These are phyloP conservation scores for Pseudohalonectria lignicola DNA, from an alignment of 2,329 filamentous ascomycete genomes.

Conservation along the genomic window DNA sequence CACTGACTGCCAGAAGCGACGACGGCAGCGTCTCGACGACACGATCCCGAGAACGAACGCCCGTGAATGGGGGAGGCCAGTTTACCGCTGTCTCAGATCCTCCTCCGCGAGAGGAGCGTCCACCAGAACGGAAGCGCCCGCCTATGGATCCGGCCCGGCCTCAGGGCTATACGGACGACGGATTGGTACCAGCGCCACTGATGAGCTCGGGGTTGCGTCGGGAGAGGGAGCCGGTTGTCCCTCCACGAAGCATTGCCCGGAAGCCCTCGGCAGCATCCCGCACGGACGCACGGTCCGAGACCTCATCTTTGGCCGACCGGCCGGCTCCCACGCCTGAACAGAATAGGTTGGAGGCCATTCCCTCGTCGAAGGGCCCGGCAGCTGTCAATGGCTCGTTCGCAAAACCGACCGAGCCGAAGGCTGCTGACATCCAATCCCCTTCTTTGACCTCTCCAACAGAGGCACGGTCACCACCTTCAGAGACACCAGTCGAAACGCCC, in stretches of 20 bases:
- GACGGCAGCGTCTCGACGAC: constrained; percentile 37
- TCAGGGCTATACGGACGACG: constrained; percentile 32
- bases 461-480: constrained; percentile 13
- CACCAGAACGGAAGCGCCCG: constrained; percentile 54
- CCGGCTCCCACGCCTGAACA: constrained; percentile 7
- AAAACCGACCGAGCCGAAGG: constrained; percentile 1
- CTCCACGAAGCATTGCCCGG: constrained; percentile 31
- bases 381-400: constrained; percentile 3
- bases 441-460: constrained; percentile 13
- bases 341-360: constrained; percentile 5
- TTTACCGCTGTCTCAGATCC: constrained; percentile 10
- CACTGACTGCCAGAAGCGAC: constrained; percentile 36
- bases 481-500: constrained; percentile 16
- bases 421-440: constrained; percentile 6
- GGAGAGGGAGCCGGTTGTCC: constrained; percentile 32
- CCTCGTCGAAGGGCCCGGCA: constrained; percentile 7
- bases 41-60: constrained; percentile 37
- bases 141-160: constrained; percentile 52
- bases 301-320: constrained; percentile 21
- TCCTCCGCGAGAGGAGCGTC: constrained; percentile 26
- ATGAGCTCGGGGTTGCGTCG: constrained; percentile 37
- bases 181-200: constrained; percentile 46
- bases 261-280: constrained; percentile 19
- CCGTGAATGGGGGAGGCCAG: constrained; percentile 8
- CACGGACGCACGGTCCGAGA: constrained; percentile 12